These are phyloP conservation scores for Aspergillus sp. DNA, from an alignment of 2,329 filamentous ascomycete genomes.

Conservation along the genomic window DNA sequence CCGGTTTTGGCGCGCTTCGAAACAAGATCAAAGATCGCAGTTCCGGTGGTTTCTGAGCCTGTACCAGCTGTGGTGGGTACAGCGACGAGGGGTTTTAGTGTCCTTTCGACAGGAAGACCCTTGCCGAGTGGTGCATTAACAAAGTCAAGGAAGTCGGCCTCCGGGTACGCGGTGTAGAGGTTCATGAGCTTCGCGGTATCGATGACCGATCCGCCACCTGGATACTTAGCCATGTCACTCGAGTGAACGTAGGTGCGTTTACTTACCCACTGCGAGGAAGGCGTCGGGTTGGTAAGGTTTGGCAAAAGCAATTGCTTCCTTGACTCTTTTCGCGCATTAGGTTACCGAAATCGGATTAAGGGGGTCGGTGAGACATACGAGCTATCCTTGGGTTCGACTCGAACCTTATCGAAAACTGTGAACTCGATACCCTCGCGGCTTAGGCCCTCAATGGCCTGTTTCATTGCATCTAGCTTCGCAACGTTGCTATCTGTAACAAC, in stretches of 20 bases:
- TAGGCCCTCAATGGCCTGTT: constrained; percentile 79
- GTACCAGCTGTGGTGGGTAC: constrained; percentile 85
- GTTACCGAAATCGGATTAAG: background rate
- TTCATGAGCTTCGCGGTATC: constrained; percentile 99
- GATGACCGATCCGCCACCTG: constrained; percentile 82
- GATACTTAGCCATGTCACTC: constrained; percentile 9
- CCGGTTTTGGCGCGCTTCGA: constrained; percentile 90
- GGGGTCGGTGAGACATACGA: constrained; percentile 54
- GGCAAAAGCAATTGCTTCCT: constrained; percentile 83
- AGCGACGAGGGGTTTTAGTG: constrained; percentile 74
- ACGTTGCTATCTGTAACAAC: constrained; percentile 90
- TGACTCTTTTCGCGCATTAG: constrained; percentile 58
- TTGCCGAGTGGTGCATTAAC: constrained; percentile 93
- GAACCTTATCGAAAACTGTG: constrained; percentile 75
- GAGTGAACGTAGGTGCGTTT: background rate
- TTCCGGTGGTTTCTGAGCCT: constrained; percentile 92
- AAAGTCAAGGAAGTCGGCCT: constrained; percentile 94
- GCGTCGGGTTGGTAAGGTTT: constrained; percentile 81
- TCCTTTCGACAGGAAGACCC: constrained; percentile 70
- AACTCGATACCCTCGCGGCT: constrained; percentile 76
- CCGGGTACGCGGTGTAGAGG: constrained; percentile 84
- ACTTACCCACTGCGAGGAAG: constrained; percentile 79
- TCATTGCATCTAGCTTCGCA: constrained; percentile 80
- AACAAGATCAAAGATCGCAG: constrained; percentile 95
- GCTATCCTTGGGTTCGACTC: constrained; percentile 91